phyloP scores from a whole-genome alignment of 306 rosid genomes.

The Begonia loranthoides region DNA sequence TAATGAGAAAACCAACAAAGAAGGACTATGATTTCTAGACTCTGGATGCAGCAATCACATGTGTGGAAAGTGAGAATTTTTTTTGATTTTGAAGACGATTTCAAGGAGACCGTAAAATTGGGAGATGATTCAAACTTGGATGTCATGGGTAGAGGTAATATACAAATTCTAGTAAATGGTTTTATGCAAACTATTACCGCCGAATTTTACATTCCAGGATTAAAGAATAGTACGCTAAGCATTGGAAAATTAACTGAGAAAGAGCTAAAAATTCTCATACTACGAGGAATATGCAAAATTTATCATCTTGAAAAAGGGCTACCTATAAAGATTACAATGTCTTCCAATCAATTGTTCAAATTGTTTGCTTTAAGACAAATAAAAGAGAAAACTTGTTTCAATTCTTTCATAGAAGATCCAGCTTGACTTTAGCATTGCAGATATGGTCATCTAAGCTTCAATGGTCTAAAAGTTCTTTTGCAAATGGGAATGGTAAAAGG shows the following conservation, averaged over 20 bases:
- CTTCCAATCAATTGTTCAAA: no score
- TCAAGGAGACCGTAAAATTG: not conserved
- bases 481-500: no score
- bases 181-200: not conserved
- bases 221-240: not conserved
- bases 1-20: not conserved
- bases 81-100: not conserved
- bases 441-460: no score
- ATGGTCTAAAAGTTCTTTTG: no score
- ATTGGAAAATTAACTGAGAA: not conserved
- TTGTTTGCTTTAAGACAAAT: no score
- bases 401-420: no score
- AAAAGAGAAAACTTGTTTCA: no score
- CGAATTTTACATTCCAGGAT: not conserved
- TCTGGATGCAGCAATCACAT: no score
- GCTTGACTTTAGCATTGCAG: no score
- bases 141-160: not conserved
- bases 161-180: not conserved
- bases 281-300: not conserved
- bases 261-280: not conserved
- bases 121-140: not conserved
- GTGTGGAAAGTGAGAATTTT: not conserved
- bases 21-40: not conserved
- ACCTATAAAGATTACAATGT: not conserved
- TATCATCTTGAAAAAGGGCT: conserved; percentile 1